These are phyloP conservation scores for Epichloe gansuensis DNA, from an alignment of 2,329 filamentous ascomycete species.

Conservation along the genomic window DNA sequence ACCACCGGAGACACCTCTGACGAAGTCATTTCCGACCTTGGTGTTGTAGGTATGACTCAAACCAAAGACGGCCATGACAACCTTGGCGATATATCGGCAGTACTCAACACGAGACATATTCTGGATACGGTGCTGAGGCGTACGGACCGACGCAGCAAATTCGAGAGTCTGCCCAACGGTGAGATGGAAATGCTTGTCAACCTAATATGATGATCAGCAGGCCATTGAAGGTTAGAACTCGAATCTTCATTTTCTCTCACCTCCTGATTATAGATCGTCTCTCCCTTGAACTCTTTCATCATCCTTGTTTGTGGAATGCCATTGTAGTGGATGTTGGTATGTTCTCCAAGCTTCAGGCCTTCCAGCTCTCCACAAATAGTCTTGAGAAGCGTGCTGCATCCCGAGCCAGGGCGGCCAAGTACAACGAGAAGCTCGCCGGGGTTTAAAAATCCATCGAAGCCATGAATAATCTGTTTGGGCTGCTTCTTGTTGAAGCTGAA, in stretches of 20 bases:
- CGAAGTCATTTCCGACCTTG: constrained; percentile 62
- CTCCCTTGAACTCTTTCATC: constrained; percentile 49
- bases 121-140: constrained; percentile 51
- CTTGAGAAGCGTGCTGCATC: constrained; percentile 54
- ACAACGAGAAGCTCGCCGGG: constrained; percentile 58
- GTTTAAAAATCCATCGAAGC: constrained; percentile 52
- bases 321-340: constrained; percentile 48
- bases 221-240: not conserved
- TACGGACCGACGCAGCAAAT: constrained; percentile 59
- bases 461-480: constrained; percentile 47
- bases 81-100: constrained; percentile 48
- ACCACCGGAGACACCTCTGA: constrained; percentile 59
- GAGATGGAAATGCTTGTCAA: constrained; percentile 65
- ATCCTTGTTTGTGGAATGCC: constrained; percentile 43
- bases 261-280: constrained; percentile 66
- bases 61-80: constrained; percentile 60
- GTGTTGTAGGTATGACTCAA: constrained; percentile 61
- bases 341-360: constrained; percentile 39
- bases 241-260: constrained; percentile 15
- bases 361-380: constrained; percentile 47
- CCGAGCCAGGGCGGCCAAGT: constrained; percentile 52
- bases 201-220: constrained; percentile 20
- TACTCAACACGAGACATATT: constrained; percentile 51
- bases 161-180: constrained; percentile 62
- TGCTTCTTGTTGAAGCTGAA: constrained; percentile 34